Conservation (phyloP, 768 basidiomycete genomes). For the Boletus sp. region DNA sequence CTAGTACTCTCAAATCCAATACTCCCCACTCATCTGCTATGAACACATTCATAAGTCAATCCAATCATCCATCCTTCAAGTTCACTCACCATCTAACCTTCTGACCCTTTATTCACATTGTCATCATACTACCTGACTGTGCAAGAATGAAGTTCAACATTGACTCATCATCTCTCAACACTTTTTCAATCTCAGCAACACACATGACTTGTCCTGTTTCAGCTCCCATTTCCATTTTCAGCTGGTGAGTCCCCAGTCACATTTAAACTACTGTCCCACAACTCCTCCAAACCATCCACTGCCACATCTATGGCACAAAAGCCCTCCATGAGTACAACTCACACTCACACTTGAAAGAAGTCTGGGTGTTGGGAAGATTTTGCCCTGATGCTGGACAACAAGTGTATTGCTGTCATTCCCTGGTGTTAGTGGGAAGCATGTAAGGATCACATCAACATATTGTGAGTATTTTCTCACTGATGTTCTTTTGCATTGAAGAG, state of each 20-base stretch:
- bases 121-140: too few species aligned
- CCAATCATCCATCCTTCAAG: too few species aligned
- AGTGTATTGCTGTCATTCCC: conserved; percentile 84
- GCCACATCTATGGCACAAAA: conserved; percentile 79
- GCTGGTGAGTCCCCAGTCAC: conserved; percentile 36
- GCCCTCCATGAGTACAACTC: conserved; percentile 77
- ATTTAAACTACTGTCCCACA: conserved; percentile 49
- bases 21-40: too few species aligned
- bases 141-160: too few species aligned
- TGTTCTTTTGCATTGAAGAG: neutral
- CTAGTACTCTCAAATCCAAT: too few species aligned
- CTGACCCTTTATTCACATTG: too few species aligned
- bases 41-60: too few species aligned
- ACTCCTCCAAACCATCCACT: conserved; percentile 84
- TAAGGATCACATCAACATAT: conserved; percentile 97
- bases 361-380: conserved; percentile 91
- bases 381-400: conserved; percentile 86
- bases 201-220: too few species aligned
- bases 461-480: conserved; percentile 45
- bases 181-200: too few species aligned
- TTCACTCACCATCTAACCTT: too few species aligned
- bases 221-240: too few species aligned
- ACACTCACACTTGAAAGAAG: conserved; percentile 63
- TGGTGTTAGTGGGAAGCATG: conserved; percentile 95
- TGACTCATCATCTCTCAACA: too few species aligned